Base-by-base conservation (phyloP, 345 rosid genomes). In the Cochlearia excelsa region DNA sequence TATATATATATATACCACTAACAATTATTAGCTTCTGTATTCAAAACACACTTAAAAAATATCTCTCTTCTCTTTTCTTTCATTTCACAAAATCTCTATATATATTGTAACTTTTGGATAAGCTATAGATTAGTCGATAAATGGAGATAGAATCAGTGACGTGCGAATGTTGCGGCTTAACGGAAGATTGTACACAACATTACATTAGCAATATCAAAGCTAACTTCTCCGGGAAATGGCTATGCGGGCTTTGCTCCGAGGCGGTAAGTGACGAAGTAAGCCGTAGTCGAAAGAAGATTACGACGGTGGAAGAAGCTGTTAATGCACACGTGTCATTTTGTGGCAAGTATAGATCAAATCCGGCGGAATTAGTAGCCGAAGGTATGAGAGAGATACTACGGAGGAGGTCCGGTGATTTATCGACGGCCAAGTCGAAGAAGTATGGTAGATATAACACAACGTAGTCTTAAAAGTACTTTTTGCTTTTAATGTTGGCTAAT, bases 311-410 rank as follows among this genome's bases (percentile, higher is more conserved):
- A 42, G 99, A 93, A 61, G 99, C 99, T 30, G 74, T 93, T 39
- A 79, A 79, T 40, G 96, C 96, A 40, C 97, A 90, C 80, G 70
- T 93, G 87, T 85, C 90, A 16, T 93, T 93, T 73, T 90, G 97
- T 69, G 87, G 95, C 2, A 90, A 87, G 63, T 85, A 80, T 79
- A 90, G 81, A 61, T 73, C 88, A 0, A 81, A 90, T 65, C 99
- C 99, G 1, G 99, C 99, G 0, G 85, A 84, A 55, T 73, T 77
- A 11, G 99, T 93, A 0, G 97, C 99, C 26, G 86, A 93, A 28
- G 97, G 97, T 3, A 82, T 93, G 99, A 81, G 88, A 69, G 96
- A 85, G 92, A 84, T 93, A 94, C 79, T 93, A 46, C 59, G 99
- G 72, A 72, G 96, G 79, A 78, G 97, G 41, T 82, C 96, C 8